A percentile compares a stretch with the other conserved stretches of the same genome.
Evolutionary conservation across 2,329 filamentous ascomycete species (phyloP).

Genomic region (Sarocladiaceae sp.): DNA sequence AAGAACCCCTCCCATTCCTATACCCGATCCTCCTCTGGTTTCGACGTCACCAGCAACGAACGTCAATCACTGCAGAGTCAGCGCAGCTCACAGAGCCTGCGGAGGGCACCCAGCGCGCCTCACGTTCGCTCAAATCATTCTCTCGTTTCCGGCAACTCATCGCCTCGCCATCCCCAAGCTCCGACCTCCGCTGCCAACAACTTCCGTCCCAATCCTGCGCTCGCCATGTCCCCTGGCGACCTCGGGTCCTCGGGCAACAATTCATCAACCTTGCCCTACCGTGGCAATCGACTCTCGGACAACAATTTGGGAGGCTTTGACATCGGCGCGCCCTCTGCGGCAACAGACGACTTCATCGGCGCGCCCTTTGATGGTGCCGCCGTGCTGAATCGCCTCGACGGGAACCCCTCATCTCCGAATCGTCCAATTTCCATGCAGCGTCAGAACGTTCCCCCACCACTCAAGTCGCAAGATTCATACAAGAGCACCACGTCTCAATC

Average conservation of each 20-base stretch:
- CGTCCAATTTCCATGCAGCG: constrained; percentile 22
- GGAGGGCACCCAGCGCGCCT: constrained; percentile 55
- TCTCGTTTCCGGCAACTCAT: constrained; percentile 45
- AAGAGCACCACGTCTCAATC: not conserved
- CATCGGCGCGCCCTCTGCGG: constrained; percentile 18
- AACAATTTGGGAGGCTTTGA: constrained; percentile 11
- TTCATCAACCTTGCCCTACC: constrained; percentile 13
- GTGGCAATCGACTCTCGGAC: constrained; percentile 18
- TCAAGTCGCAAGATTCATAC: constrained; percentile 4
- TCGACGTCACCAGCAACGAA: constrained; percentile 47
- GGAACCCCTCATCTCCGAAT: constrained; percentile 14
- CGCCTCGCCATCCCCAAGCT: constrained; percentile 39
- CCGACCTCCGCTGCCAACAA: constrained; percentile 5
- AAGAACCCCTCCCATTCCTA: constrained; percentile 48
- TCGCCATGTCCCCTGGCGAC: constrained; percentile 10
- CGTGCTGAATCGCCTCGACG: constrained; percentile 55
- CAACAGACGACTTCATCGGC: constrained; percentile 56
- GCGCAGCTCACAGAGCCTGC: constrained; percentile 58
- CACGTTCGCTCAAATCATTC: constrained; percentile 37
- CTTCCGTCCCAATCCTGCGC: constrained; percentile 11
- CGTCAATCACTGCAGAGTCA: constrained; percentile 51
- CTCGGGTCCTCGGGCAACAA: constrained; percentile 10
- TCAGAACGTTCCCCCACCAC: constrained; percentile 18
- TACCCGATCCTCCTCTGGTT: constrained; percentile 39
- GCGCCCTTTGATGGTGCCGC: constrained; percentile 59